A percentile compares a stretch with the other conserved stretches of the same genome.
These are phyloP conservation scores for Trametes versicolor DNA, from an alignment of 1,284 basidiomycete species.

Conservation along the genomic window DNA sequence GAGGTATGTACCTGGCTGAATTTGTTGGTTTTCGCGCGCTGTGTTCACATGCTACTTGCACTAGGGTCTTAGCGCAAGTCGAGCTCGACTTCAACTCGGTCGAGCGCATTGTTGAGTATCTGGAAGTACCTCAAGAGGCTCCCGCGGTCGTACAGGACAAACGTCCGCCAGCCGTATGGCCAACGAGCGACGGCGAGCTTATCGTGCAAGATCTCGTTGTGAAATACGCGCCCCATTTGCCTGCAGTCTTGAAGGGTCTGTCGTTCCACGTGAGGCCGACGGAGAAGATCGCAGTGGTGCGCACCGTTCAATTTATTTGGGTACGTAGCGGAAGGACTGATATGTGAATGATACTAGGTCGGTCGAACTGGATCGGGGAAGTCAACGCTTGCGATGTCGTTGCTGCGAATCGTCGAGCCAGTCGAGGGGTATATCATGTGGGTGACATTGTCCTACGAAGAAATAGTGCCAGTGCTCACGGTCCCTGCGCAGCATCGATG, in stretches of 20 bases:
- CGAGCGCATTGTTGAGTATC: conserved; percentile 86
- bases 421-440: conserved; percentile 75
- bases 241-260: conserved; percentile 73
- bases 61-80: conserved; percentile 69
- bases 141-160: conserved; percentile 66
- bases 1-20: conserved; percentile 47
- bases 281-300: conserved; percentile 82
- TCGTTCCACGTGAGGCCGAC: conserved; percentile 76
- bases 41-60: conserved; percentile 14
- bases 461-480: conserved; percentile 11
- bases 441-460: conserved; percentile 32
- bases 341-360: conserved; percentile 50
- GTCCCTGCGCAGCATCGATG: conserved; percentile 66
- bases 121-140: conserved; percentile 82
- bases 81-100: conserved; percentile 84
- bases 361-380: conserved; percentile 78
- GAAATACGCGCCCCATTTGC: conserved; percentile 79
- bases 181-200: conserved; percentile 66
- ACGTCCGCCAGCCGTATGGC: conserved; percentile 82
- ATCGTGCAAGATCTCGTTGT: conserved; percentile 73
- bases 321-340: background rate
- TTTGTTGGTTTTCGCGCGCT: background rate
- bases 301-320: background rate
- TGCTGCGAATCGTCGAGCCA: conserved; percentile 86
- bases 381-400: conserved; percentile 77